phyloP scores from a whole-genome alignment of 768 basidiomycete genomes.

The Tricholoma terreum region DNA sequence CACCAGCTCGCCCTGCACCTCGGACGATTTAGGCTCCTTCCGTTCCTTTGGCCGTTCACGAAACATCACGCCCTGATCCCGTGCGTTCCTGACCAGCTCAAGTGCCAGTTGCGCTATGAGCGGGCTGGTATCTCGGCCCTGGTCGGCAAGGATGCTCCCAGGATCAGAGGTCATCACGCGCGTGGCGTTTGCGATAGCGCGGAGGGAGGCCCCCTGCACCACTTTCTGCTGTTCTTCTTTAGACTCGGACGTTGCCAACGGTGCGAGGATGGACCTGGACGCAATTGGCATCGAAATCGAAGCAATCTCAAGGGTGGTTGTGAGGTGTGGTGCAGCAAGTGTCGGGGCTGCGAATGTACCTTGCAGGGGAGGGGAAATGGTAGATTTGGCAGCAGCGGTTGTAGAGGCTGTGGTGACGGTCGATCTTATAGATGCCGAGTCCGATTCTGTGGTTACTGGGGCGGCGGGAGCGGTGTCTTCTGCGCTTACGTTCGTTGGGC shows the following conservation, averaged over 20 bases:
- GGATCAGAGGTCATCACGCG: conserved; percentile 85
- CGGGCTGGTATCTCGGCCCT: conserved; percentile 58
- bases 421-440: conserved; percentile 36
- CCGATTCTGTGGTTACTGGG: conserved; percentile 16
- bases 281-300: conserved; percentile 16
- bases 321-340: conserved; percentile 42
- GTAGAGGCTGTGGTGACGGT: conserved; percentile 18
- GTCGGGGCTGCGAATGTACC: conserved; percentile 34
- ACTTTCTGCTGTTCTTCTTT: conserved; percentile 25
- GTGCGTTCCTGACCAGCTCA: conserved; percentile 62
- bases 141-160: conserved; percentile 68
- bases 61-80: conserved; percentile 57
- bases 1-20: conserved; percentile 15
- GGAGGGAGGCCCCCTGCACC: conserved; percentile 63
- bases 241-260: conserved; percentile 9
- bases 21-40: conserved; percentile 29
- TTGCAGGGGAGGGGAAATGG: conserved; percentile 39
- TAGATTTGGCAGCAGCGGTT: conserved; percentile 24
- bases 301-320: conserved; percentile 36
- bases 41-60: conserved; percentile 49
- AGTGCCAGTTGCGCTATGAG: conserved; percentile 65
- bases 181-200: conserved; percentile 78
- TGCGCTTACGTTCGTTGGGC: not conserved
- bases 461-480: conserved; percentile 7
- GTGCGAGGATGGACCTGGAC: conserved; percentile 9